Evolutionary conservation across 768 basidiomycete genomes (phyloP).

Genomic region (Dentipellis fragilis): DNA sequence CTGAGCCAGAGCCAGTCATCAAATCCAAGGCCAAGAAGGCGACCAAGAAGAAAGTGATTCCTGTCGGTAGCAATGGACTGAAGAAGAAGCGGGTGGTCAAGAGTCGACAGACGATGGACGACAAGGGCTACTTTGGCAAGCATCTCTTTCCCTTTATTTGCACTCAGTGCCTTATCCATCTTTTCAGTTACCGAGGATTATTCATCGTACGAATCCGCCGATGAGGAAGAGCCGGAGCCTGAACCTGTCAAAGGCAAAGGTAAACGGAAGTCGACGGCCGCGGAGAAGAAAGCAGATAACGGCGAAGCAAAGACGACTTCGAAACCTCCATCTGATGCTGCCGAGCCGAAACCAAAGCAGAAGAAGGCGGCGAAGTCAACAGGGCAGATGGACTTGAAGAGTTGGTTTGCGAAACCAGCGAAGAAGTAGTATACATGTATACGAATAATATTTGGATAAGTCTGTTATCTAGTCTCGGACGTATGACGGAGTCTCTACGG

Average conservation of each 20-base stretch:
- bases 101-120: conserved; percentile 43
- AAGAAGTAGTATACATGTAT: background rate
- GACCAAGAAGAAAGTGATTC: conserved; percentile 50
- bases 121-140: conserved; percentile 68
- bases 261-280: conserved; percentile 3
- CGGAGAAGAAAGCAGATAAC: background rate
- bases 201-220: conserved; percentile 72
- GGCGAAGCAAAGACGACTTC: background rate
- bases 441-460: background rate
- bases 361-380: background rate
- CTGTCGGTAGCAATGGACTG: conserved; percentile 68
- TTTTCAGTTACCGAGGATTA: conserved; percentile 63
- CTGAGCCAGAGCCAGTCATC: conserved; percentile 10
- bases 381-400: background rate
- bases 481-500: no score
- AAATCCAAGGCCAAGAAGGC: conserved; percentile 29
- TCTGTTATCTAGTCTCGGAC: no score
- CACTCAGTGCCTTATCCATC: background rate
- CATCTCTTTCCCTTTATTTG: conserved; percentile 2
- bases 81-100: conserved; percentile 63
- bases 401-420: background rate
- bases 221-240: conserved; percentile 38
- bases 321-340: background rate
- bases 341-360: background rate
- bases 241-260: conserved; percentile 11